Evolutionary conservation across 2,329 filamentous ascomycete genomes (phyloP), one percentile per base, ranked within the genome.

Genomic region (Gyromitra esculenta): DNA sequence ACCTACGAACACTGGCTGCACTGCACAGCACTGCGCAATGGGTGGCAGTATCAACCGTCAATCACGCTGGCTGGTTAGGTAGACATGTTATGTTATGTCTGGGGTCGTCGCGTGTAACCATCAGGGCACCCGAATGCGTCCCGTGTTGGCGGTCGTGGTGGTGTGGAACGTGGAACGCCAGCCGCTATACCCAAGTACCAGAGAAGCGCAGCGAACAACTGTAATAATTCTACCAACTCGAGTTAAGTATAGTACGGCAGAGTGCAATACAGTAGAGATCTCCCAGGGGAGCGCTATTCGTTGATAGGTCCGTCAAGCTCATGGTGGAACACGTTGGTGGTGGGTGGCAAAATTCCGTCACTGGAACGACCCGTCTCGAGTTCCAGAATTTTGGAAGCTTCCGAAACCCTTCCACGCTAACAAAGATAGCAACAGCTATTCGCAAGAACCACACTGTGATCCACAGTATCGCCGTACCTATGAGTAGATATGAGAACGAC

Each of bases 371-470:
- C 65, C 65, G 72, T 65, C 72, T 52, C 11, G 37, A 75, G 65
- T 59, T 64, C 65, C 65, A 50, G 72, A 70, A 64, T 71, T 71
- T 71, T 71, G 37, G 68, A 75, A 75, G 72, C 72, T 69, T 70
- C 65, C 39, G 59, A 75, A 70, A 71, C 39, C 65, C 65, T 75
- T 75, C 72, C 72, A 75, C 72, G 72, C 72, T 75, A 75, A 62
- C 72, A 59, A 39, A 64, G 48, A 63, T 64, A 57, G 60, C 64
- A 9, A 31, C 21, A 57, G 31, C 54, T 74, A 64, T 54, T 74
- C 45, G 45, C 56, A 63, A 74, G 64, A 68, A 50, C 48, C 57
- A 4, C 37, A 64, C 68, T 31, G 25, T 31, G 35, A 18, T 45
- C 45, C 45, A 52, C 57, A 41, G 39, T 64, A 52, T 73, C 57